These are phyloP conservation scores for Jaapia argillacea DNA, from an alignment of 768 basidiomycete species.

Conservation along the genomic window DNA sequence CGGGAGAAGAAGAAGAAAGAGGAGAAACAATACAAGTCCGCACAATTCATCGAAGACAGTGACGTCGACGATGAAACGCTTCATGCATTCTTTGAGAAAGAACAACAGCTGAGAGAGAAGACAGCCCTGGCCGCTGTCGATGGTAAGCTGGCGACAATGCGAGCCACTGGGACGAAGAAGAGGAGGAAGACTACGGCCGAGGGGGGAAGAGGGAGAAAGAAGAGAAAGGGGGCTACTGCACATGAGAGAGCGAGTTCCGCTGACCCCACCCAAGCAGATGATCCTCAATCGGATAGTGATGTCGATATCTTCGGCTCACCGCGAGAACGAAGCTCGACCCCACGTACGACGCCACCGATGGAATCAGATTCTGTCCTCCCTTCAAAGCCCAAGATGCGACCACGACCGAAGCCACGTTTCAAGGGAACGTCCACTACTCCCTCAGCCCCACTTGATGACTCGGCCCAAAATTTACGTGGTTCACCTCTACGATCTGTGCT, in stretches of 20 bases:
- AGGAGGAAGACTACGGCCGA: slow-evolving; percentile 36
- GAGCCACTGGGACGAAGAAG: slow-evolving; percentile 43
- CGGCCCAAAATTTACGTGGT: slow-evolving; percentile 1
- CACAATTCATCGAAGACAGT: slow-evolving; percentile 87
- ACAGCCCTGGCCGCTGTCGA: slow-evolving; percentile 29
- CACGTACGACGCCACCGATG: slow-evolving; percentile 2
- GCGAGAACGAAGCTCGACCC: not conserved
- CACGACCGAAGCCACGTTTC: not conserved
- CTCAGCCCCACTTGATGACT: not conserved
- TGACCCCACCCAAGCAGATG: not conserved
- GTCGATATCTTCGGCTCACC: not conserved
- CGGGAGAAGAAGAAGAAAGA: slow-evolving; percentile 51
- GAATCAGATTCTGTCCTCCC: slow-evolving; percentile 10
- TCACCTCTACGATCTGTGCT: no score
- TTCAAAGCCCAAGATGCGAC: not conserved
- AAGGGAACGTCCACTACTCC: not conserved
- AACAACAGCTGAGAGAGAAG: slow-evolving; percentile 50
- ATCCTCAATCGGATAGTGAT: not conserved
- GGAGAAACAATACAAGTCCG: slow-evolving; percentile 73
- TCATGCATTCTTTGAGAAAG: slow-evolving; percentile 72
- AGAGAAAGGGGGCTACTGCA: not conserved
- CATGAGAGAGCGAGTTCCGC: not conserved
- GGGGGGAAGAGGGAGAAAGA: slow-evolving; percentile 29
- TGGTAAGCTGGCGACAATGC: slow-evolving; percentile 36
- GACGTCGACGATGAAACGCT: slow-evolving; percentile 78